These are phyloP conservation scores for Dimargaris xerosporica DNA, from an alignment of 192 early-diverging fungal genomes.

Conservation along the genomic window DNA sequence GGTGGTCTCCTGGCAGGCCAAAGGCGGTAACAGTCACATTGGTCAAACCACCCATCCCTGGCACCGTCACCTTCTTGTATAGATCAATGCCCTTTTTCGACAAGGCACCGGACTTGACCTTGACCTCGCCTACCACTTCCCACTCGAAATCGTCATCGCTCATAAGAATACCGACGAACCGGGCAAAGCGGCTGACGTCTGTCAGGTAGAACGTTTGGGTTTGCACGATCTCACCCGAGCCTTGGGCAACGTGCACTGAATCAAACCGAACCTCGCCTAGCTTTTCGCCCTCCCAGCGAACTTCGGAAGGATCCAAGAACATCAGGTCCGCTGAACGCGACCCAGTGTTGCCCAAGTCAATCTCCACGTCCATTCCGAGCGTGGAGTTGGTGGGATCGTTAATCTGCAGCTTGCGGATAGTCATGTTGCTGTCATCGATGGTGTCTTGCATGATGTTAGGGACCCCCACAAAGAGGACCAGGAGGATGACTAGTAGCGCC, in stretches of 20 bases:
- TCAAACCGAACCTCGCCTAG: neutral
- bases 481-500: neutral
- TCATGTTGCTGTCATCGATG: conserved; percentile 5
- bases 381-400: neutral
- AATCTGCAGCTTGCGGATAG: conserved; percentile 1
- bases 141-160: conserved; percentile 14
- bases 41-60: conserved; percentile 40
- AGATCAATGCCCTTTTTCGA: conserved; percentile 28
- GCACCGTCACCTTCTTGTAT: conserved; percentile 26
- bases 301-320: neutral
- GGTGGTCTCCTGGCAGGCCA: conserved; percentile 32
- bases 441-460: conserved; percentile 5
- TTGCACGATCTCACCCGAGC: neutral
- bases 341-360: neutral
- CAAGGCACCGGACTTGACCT: conserved; percentile 18
- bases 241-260: conserved; percentile 6
- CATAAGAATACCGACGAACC: conserved; percentile 1
- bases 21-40: conserved; percentile 33
- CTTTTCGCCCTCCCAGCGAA: neutral
- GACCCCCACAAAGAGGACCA: conserved; percentile 6
- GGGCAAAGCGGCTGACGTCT: neutral
- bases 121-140: conserved; percentile 21
- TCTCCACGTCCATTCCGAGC: neutral
- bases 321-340: neutral
- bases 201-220: neutral